phyloP scores from a whole-genome alignment of 2,329 filamentous ascomycete genomes.

The Exophiala alcalophila region DNA sequence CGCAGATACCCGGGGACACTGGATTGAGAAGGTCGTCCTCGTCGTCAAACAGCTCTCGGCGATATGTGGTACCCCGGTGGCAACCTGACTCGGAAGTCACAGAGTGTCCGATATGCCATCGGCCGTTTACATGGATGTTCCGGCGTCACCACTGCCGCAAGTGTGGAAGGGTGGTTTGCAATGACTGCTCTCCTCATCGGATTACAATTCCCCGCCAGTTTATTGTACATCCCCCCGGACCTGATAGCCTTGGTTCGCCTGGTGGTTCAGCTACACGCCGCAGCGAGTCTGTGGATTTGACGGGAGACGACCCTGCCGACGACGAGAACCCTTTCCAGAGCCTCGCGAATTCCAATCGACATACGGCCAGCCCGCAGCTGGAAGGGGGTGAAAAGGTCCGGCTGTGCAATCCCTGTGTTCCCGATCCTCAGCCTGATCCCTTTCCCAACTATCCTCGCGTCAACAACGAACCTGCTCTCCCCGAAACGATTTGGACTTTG shows the following conservation, averaged over 20 bases:
- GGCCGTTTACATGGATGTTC: slow-evolving; percentile 77
- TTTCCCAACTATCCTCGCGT: slow-evolving; percentile 11
- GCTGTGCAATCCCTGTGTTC: slow-evolving; percentile 70
- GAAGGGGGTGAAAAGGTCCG: slow-evolving; percentile 67
- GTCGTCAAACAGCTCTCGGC: slow-evolving; percentile 33
- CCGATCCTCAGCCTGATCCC: slow-evolving; percentile 63
- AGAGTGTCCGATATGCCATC: slow-evolving; percentile 78
- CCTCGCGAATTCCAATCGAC: slow-evolving; percentile 1
- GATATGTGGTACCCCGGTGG: slow-evolving; percentile 70
- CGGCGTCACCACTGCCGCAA: slow-evolving; percentile 96
- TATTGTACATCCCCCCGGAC: slow-evolving; percentile 73
- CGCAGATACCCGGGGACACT: slow-evolving; percentile 21
- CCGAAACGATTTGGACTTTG: slow-evolving; percentile 4
- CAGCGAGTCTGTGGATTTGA: slow-evolving; percentile 50
- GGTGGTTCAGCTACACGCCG: slow-evolving; percentile 35
- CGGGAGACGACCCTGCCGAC: slow-evolving; percentile 38
- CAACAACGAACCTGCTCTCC: slow-evolving; percentile 1
- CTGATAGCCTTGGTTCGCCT: slow-evolving; percentile 38
- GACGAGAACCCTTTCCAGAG: slow-evolving; percentile 23
- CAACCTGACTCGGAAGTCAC: slow-evolving; percentile 82
- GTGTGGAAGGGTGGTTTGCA: slow-evolving; percentile 89
- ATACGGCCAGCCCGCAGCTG: slow-evolving; percentile 32
- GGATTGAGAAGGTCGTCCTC: slow-evolving; percentile 17
- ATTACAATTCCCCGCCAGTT: slow-evolving; percentile 93
- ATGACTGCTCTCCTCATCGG: slow-evolving; percentile 83